These are phyloP conservation scores for Penicillium sp. DNA, from an alignment of 2,329 filamentous ascomycete genomes.

Conservation along the genomic window DNA sequence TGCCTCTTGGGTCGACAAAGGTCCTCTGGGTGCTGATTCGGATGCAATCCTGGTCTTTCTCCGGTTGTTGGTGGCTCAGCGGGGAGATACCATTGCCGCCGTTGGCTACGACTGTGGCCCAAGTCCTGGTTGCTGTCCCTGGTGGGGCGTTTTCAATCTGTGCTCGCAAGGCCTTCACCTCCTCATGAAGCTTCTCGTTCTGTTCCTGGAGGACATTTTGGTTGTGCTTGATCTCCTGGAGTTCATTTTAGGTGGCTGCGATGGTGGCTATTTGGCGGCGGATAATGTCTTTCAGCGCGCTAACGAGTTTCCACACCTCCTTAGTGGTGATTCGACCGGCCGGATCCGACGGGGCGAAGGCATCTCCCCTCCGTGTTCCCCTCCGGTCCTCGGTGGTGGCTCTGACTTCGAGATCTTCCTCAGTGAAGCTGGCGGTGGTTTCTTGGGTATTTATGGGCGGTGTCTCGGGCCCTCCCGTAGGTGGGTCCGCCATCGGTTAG, in stretches of 20 bases:
- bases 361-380: background rate
- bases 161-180: constrained; percentile 3
- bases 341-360: background rate
- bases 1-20: constrained; percentile 4
- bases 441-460: background rate
- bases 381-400: background rate
- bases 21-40: constrained; percentile 15
- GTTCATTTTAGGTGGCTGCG: constrained; percentile 5
- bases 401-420: constrained; percentile 20
- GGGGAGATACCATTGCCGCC: background rate
- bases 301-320: constrained; percentile 11
- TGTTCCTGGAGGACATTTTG: constrained; percentile 12
- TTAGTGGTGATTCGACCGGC: constrained; percentile 7
- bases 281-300: constrained; percentile 7
- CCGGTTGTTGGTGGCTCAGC: constrained; percentile 2
- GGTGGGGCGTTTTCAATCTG: constrained; percentile 4
- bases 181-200: constrained; percentile 12
- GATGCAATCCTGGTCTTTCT: constrained; percentile 16
- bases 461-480: background rate
- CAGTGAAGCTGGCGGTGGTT: background rate
- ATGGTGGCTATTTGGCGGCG: constrained; percentile 8
- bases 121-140: background rate
- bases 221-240: constrained; percentile 11
- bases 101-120: background rate
- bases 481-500: background rate